phyloP scores from a whole-genome alignment of 2,329 filamentous ascomycete genomes.

The Gyromitra esculenta region DNA sequence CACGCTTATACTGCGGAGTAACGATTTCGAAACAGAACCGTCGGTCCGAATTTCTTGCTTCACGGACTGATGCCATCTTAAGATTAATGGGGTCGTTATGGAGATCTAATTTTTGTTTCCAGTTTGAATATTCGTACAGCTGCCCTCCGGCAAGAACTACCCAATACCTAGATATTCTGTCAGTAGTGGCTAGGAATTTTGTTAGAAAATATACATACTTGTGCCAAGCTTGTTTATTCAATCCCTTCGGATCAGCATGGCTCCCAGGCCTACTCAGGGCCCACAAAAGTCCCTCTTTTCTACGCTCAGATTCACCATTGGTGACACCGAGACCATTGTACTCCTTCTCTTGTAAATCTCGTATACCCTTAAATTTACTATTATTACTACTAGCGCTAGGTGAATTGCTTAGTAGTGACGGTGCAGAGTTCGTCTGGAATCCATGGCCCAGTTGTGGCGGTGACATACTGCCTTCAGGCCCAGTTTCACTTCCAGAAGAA shows the following conservation, averaged over 20 bases:
- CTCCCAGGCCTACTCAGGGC: slow-evolving; percentile 90
- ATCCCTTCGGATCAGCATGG: slow-evolving; percentile 91
- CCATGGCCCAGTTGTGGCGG: slow-evolving; percentile 54
- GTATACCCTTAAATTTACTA: slow-evolving; percentile 85
- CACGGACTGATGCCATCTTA: slow-evolving; percentile 93
- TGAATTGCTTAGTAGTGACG: slow-evolving; percentile 61
- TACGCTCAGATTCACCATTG: slow-evolving; percentile 72
- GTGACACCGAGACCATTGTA: slow-evolving; percentile 65
- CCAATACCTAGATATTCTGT: slow-evolving; percentile 77
- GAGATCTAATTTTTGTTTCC: slow-evolving; percentile 95
- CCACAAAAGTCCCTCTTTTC: slow-evolving; percentile 95
- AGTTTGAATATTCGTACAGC: slow-evolving; percentile 97
- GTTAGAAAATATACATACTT: slow-evolving; percentile 72
- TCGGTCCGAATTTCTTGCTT: slow-evolving; percentile 91
- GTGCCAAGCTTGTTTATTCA: slow-evolving; percentile 98
- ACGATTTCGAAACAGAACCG: slow-evolving; percentile 99
- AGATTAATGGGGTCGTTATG: slow-evolving; percentile 99
- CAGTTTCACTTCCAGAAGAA: slow-evolving; percentile 50
- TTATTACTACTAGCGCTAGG: slow-evolving; percentile 63
- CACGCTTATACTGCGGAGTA: slow-evolving; percentile 92
- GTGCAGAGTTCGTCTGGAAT: slow-evolving; percentile 48
- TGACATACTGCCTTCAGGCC: slow-evolving; percentile 51
- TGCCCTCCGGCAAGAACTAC: slow-evolving; percentile 97
- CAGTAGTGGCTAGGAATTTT: background rate
- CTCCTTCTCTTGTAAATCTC: slow-evolving; percentile 88